Percentiles rank a stretch among this genome's conserved stretches.
phyloP scores from a whole-genome alignment of 768 basidiomycete genomes.

The Ramaria sp. region DNA sequence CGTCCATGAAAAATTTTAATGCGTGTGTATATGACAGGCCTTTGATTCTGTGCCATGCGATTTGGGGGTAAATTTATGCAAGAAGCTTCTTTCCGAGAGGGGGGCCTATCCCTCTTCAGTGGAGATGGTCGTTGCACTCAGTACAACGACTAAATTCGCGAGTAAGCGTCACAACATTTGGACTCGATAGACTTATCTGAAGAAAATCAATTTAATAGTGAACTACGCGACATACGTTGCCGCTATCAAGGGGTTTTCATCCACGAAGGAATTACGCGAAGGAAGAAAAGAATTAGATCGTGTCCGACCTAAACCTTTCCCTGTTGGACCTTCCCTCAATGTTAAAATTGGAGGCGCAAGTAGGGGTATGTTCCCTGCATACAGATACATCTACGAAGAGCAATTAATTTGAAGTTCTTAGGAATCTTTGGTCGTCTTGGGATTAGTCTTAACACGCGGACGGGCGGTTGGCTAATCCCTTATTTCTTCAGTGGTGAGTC shows the following conservation, averaged over 20 bases:
- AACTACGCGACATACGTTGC: slow-evolving; percentile 9
- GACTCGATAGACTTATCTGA: neutral
- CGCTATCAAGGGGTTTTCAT: slow-evolving; percentile 8
- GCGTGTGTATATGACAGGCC: neutral
- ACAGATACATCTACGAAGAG: neutral
- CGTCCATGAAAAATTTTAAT: neutral
- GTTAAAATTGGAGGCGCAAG: neutral
- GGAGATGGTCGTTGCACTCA: slow-evolving; percentile 8
- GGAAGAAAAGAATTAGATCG: neutral
- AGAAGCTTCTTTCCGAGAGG: neutral
- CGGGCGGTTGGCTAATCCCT: slow-evolving; percentile 6
- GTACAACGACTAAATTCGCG: neutral
- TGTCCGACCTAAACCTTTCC: neutral
- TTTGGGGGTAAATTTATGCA: slow-evolving; percentile 5
- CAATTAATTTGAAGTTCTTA: neutral
- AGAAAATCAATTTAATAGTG: neutral
- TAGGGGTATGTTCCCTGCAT: neutral
- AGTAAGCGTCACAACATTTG: neutral
- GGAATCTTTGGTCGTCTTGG: neutral
- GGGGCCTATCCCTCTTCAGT: slow-evolving; percentile 4
- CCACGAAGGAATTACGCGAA: neutral
- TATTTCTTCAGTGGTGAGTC: slow-evolving; percentile 10
- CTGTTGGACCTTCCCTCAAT: neutral
- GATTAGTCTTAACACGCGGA: neutral
- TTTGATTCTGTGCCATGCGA: slow-evolving; percentile 11